Percentiles rank a stretch among this genome's conserved stretches.
Conservation (phyloP, 345 rosid species). For the Turritis glabra region DNA sequence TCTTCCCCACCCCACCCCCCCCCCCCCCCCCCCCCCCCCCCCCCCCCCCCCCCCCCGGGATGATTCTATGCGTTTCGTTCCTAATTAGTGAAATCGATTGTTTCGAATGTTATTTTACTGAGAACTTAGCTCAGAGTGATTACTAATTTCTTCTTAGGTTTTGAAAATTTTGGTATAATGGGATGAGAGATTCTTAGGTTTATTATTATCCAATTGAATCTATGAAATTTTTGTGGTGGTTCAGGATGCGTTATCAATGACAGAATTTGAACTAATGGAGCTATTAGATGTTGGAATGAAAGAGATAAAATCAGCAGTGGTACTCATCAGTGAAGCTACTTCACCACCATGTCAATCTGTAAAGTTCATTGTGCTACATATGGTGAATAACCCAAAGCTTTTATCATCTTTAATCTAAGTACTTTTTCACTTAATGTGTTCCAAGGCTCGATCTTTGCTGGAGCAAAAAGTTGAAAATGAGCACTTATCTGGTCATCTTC, state of each 20-base stretch:
- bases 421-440: not conserved
- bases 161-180: not conserved
- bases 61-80: not conserved
- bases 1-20: too few species aligned
- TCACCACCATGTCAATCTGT: conserved; percentile 74
- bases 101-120: too few species aligned
- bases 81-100: not conserved
- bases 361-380: too few species aligned
- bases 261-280: conserved; percentile 82
- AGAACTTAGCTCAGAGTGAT: not conserved
- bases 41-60: too few species aligned
- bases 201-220: not conserved
- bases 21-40: too few species aligned
- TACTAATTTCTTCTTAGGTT: not conserved
- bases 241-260: conserved; percentile 69
- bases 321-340: conserved; percentile 55
- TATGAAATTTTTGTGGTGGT: not conserved
- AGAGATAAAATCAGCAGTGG: conserved; percentile 56
- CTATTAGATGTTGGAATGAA: conserved; percentile 56
- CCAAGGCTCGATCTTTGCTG: conserved; percentile 55
- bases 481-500: conserved; percentile 64
- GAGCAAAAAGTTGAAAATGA: conserved; percentile 52
- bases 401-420: not conserved
- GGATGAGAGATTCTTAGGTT: not conserved
- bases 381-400: too few species aligned